Evolutionary conservation across 495 filamentous ascomycete species (phyloP).

Genomic region (Annulohypoxylon bovei): DNA sequence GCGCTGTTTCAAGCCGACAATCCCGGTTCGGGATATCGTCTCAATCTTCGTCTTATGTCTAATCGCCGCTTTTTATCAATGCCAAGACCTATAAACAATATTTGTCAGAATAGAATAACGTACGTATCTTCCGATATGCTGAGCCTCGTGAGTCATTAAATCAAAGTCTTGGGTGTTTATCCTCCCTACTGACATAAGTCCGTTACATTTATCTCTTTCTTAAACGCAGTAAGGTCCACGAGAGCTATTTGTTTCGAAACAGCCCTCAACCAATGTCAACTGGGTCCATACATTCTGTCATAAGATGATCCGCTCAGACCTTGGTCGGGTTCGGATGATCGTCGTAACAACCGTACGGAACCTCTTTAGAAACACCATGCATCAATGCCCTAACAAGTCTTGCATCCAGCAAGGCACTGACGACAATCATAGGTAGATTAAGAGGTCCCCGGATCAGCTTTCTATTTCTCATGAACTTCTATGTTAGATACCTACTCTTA

Average conservation of each 20-base stretch:
- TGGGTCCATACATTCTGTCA: neutral
- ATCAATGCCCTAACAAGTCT: conserved; percentile 12
- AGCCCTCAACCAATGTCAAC: neutral
- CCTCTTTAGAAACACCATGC: conserved; percentile 21
- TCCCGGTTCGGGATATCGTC: neutral
- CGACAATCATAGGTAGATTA: neutral
- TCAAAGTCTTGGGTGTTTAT: neutral
- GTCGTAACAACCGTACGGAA: conserved; percentile 1
- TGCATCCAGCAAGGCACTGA: neutral
- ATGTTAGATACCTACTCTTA: neutral
- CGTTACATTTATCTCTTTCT: neutral
- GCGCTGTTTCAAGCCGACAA: conserved; percentile 16
- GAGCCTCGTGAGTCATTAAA: neutral
- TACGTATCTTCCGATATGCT: too few species aligned
- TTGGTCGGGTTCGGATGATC: conserved; percentile 8
- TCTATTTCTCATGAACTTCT: neutral
- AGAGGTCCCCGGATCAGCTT: neutral
- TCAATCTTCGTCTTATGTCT: too few species aligned
- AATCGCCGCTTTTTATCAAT: too few species aligned
- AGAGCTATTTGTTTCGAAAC: conserved; percentile 1
- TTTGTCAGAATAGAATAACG: too few species aligned
- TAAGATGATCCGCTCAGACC: neutral
- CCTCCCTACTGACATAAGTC: neutral
- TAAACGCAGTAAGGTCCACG: neutral
- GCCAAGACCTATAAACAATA: too few species aligned